Percentiles rank a stretch among this genome's conserved stretches.
Evolutionary conservation across 441 rosid species (phyloP).

Genomic region (Corymbia citriodora): DNA sequence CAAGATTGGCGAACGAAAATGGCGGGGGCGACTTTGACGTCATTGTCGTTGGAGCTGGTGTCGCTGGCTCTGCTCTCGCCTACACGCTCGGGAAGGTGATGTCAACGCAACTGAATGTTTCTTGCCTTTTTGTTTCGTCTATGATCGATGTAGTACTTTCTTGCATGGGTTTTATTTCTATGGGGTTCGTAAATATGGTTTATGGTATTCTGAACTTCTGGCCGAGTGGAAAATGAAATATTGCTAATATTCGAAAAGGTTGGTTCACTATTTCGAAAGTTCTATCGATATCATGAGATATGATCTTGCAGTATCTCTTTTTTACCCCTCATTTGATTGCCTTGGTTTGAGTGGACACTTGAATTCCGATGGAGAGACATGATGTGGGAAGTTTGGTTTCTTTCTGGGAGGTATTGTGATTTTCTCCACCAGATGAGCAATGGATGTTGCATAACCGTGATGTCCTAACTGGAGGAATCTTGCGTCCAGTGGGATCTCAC

Average conservation of each 20-base stretch:
- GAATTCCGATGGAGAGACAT: neutral
- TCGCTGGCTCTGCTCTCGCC: constrained; percentile 85
- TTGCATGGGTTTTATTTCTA: neutral
- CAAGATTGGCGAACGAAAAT: constrained; percentile 28
- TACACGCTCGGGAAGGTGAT: constrained; percentile 74
- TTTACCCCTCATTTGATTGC: neutral
- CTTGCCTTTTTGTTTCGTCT: neutral
- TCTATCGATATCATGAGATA: neutral
- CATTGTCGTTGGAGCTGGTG: constrained; percentile 76
- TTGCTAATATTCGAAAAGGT: neutral
- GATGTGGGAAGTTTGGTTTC: neutral
- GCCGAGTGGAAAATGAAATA: neutral
- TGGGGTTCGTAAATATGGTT: neutral
- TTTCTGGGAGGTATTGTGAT: neutral
- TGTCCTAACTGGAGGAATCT: neutral
- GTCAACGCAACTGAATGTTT: neutral
- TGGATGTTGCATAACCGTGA: neutral
- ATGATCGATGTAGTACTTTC: neutral
- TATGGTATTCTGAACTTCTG: neutral
- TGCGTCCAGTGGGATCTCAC: neutral
- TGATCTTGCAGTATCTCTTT: neutral
- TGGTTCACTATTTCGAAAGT: neutral
- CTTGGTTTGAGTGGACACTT: neutral
- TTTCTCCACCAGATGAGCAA: neutral
- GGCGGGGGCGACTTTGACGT: constrained; percentile 29